phyloP scores from a whole-genome alignment of 345 rosid species.

The Eutrema heterophyllum region DNA sequence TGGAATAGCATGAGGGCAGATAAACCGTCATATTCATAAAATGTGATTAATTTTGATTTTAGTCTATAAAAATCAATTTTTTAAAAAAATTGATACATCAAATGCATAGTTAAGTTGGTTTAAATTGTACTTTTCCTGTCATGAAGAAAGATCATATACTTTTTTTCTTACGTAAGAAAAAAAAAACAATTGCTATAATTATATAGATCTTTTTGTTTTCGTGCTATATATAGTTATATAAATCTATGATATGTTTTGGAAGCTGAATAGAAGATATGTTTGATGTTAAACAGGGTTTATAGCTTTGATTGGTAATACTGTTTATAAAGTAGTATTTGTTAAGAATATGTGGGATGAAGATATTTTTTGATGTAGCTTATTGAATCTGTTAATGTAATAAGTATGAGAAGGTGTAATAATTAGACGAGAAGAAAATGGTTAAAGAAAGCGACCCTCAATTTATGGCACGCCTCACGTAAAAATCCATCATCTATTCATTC shows the following conservation, averaged over 20 bases:
- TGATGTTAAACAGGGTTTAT: not conserved
- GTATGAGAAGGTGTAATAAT: constrained; percentile 8
- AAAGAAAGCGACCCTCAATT: not conserved
- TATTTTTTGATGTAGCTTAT: not conserved
- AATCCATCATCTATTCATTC: constrained; percentile 8
- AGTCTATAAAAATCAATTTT: not conserved
- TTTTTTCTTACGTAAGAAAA: too few species aligned
- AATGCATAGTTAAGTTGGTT: not conserved
- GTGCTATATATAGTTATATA: too few species aligned
- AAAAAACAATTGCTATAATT: not conserved
- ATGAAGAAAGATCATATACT: not conserved
- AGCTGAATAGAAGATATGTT: not conserved
- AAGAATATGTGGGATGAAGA: not conserved
- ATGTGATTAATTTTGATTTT: not conserved
- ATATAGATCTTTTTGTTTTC: not conserved
- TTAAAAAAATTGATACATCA: not conserved
- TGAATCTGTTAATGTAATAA: not conserved
- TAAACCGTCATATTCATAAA: not conserved
- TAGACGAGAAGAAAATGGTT: not conserved
- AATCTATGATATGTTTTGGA: not conserved
- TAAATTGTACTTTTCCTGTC: not conserved
- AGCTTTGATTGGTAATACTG: not conserved
- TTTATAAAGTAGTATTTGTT: not conserved
- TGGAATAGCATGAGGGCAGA: not conserved
- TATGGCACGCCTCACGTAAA: constrained; percentile 30